Conservation (phyloP, 164 flowering plant species). For the Chimonanthus salicifolius region DNA sequence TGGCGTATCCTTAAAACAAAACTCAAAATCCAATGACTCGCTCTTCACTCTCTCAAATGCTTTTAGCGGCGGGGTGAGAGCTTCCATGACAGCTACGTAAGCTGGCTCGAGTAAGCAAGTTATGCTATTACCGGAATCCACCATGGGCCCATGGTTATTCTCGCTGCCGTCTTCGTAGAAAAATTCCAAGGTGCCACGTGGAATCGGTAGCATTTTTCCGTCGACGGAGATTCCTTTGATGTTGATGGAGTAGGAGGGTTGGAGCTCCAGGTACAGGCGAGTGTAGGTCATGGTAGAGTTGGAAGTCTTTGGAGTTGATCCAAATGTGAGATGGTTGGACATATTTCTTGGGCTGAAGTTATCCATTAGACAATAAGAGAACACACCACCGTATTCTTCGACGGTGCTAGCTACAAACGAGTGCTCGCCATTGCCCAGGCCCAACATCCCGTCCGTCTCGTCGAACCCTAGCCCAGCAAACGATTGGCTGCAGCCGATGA, state of each 20-base stretch:
- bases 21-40: conserved; percentile 27
- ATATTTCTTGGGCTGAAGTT: conserved; percentile 43
- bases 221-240: conserved; percentile 50
- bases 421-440: conserved; percentile 37
- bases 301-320: conserved; percentile 2
- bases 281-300: conserved; percentile 24
- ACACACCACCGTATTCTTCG: conserved; percentile 31
- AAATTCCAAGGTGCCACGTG: conserved; percentile 29
- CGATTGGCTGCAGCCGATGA: conserved; percentile 49
- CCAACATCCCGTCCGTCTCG: conserved; percentile 53
- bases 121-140: conserved; percentile 60
- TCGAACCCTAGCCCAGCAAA: conserved; percentile 22
- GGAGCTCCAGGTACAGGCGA: conserved; percentile 16
- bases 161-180: no score
- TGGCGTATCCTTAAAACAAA: conserved; percentile 34
- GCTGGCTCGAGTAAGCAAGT: conserved; percentile 43
- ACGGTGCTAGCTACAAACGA: conserved; percentile 34
- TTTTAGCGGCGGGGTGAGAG: conserved; percentile 5
- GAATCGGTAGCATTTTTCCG: conserved; percentile 33
- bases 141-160: conserved; percentile 31
- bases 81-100: conserved; percentile 34
- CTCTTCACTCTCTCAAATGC: conserved; percentile 13
- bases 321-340: conserved; percentile 46
- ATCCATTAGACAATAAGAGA: conserved; percentile 68
- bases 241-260: conserved; percentile 35